Base-by-base conservation (phyloP, 495 filamentous ascomycete genomes). In the Penicillium lividum region DNA sequence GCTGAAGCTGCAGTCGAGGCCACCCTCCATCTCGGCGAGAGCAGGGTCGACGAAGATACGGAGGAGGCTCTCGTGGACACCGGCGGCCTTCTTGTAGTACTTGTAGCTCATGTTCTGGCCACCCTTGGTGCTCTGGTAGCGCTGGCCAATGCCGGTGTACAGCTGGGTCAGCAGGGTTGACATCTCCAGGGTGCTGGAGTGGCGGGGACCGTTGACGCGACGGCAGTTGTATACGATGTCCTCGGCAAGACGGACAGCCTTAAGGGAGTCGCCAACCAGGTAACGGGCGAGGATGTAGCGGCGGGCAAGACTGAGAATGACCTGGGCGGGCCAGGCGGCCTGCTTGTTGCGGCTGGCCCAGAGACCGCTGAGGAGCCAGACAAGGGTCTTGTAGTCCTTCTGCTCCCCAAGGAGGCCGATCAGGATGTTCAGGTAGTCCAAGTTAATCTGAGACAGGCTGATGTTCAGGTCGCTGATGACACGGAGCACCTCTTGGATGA, bases 191-290 rank as follows among this genome's bases (percentile, higher is more conserved):
- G 73, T 73, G 50, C 56, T 68, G 25, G 66, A 51, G 62, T 74
- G 70, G 51, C 66, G 67, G 13, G 67, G 54, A 13, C 73, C 72
- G 54, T 76, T 70, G 13, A 76, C 73, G 29, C 73, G 73, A 13
- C 65, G 65, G 63, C 72, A 74, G 63, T 77, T 77, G 64, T 77
- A 77, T 5, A 77, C 72, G 28, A 75, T 73, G 46, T 77, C 74
- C 56, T 77, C 72, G 18, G 74, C 69, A 7, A 77, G 69, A 28
- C 74, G 74, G 22, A 71, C 59, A 6, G 74, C 66, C 33, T 66
- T 68, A 11, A 65, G 50, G 22, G 61, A 53, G 25, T 75, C 72
- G 36, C 64, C 69, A 0, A 64, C 60, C 33, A 75, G 61, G 58
- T 74, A 77, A 44, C 71, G 72, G 43, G 68, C 73, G n/a, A 75